Evolutionary conservation across 2,329 filamentous ascomycete genomes (phyloP).

Genomic region (Colletotrichum sp.): DNA sequence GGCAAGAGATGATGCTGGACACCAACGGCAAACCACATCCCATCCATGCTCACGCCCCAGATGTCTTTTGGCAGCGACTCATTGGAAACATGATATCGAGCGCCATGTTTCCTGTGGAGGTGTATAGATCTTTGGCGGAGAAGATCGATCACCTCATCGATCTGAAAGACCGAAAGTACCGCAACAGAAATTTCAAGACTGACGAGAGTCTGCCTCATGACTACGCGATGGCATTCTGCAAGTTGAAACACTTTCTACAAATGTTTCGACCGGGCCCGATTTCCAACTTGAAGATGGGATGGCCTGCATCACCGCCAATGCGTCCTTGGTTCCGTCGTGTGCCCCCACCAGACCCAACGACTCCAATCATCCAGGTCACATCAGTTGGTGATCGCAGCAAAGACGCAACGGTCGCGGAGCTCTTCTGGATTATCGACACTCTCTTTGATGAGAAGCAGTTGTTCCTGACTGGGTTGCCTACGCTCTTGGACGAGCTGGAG

Average conservation of each 20-base stretch:
- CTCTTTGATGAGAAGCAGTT: conserved; percentile 41
- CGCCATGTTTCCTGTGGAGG: conserved; percentile 20
- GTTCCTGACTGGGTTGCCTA: conserved; percentile 36
- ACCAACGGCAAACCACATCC: conserved; percentile 34
- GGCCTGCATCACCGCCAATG: conserved; percentile 45
- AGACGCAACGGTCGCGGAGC: conserved; percentile 24
- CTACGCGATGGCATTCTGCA: neutral
- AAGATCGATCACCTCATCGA: neutral
- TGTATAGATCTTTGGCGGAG: neutral
- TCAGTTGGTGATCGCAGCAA: conserved; percentile 19
- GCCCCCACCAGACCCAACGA: conserved; percentile 24
- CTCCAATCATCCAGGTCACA: conserved; percentile 26
- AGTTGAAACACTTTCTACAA: neutral
- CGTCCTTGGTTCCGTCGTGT: conserved; percentile 37
- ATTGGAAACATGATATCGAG: conserved; percentile 35
- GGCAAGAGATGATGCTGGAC: conserved; percentile 48
- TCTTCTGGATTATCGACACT: conserved; percentile 41
- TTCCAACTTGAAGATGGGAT: neutral
- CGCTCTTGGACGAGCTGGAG: conserved; percentile 53
- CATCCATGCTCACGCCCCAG: neutral
- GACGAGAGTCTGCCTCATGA: conserved; percentile 32
- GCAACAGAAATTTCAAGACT: conserved; percentile 11
- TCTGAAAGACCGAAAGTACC: neutral
- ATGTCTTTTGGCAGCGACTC: conserved; percentile 43
- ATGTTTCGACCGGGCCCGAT: neutral